Evolutionary conservation across 805 yeast species (phyloP), one percentile per base, ranked within the genome.

Genomic region (Saccharomycopsis capsularis): DNA sequence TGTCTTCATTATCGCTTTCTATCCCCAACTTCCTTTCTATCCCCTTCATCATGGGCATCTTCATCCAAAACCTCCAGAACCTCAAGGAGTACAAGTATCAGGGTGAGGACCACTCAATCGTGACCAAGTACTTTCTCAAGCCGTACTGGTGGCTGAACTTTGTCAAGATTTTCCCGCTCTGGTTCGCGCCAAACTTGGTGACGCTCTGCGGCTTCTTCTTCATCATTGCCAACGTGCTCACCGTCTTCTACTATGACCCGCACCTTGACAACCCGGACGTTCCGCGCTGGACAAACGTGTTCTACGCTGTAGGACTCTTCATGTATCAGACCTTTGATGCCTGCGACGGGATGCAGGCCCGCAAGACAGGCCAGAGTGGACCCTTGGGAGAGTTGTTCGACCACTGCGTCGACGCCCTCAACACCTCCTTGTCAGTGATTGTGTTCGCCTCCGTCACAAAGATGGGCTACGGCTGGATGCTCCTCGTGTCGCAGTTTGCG

Each of bases 311-410:
- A 54, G 91, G 95, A 4, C 67, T 90, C 56, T 89, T 90, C 61
- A 69, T 89, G 74, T 90, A 90, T 64, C 98, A 90, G 63, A 90
- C 97, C 0, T 88, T 90, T 63, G 98, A 90, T 64, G 96, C 96
- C 0, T 85, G 96, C 65, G 98, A 90, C 65, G 98, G 98, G 3
- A 76, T 85, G 55, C 98, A 90, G 64, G 97, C 97, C 22, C 79
- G 98, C 61, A 78, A 91, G 60, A 90, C 96, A 1, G 95, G 95
- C n/a, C 95, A 88, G 65, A 78, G 87, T 54, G 93, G 96, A 2
- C 97, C 98, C 1, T 68, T 90, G 59, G 98, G 98, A 30, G 98
- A 90, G 63, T 71, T 90, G 50, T 91, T 91, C 61, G 98, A 90
- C 61, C 98, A 90, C 61, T 89, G 96, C 50, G 75, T 79, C 29